Conservation (phyloP, 257 asterid species). For the Jacaranda copaia region DNA sequence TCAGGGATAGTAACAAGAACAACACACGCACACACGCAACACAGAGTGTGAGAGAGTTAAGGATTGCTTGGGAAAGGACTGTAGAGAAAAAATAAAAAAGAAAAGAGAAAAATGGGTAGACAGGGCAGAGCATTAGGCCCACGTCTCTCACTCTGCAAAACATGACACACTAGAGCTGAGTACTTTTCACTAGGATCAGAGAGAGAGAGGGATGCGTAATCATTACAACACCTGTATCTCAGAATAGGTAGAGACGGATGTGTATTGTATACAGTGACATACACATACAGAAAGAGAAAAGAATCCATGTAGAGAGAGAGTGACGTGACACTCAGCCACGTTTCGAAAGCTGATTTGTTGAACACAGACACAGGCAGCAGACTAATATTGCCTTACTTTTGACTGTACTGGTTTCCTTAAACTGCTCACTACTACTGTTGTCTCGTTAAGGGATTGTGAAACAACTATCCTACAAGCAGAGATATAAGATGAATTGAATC, state of each 20-base stretch:
- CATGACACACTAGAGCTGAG: slow-evolving; percentile 10
- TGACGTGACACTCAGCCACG: slow-evolving; percentile 32
- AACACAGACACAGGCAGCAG: neutral
- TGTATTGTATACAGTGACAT: neutral
- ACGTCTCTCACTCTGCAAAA: slow-evolving; percentile 23
- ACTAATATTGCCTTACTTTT: neutral
- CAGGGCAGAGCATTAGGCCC: slow-evolving; percentile 14
- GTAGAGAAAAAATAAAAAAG: neutral
- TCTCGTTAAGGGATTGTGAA: slow-evolving; percentile 4
- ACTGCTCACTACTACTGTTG: slow-evolving; percentile 3
- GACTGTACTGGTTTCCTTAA: slow-evolving; percentile 1
- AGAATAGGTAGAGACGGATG: neutral
- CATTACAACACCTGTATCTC: slow-evolving; percentile 31
- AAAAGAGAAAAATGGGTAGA: neutral
- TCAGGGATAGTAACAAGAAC: neutral
- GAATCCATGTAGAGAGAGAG: neutral
- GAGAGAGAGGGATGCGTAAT: neutral
- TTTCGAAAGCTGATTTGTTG: slow-evolving; percentile 43
- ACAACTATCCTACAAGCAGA: slow-evolving; percentile 28
- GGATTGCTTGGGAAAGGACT: slow-evolving; percentile 33
- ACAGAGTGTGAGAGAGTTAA: neutral
- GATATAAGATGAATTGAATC: no score
- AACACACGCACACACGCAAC: neutral
- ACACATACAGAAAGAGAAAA: neutral
- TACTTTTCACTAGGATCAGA: slow-evolving; percentile 4